Percentiles rank a stretch among this genome's conserved stretches.
phyloP scores from a whole-genome alignment of 805 yeast genomes.

The Ogataea philodendri region DNA sequence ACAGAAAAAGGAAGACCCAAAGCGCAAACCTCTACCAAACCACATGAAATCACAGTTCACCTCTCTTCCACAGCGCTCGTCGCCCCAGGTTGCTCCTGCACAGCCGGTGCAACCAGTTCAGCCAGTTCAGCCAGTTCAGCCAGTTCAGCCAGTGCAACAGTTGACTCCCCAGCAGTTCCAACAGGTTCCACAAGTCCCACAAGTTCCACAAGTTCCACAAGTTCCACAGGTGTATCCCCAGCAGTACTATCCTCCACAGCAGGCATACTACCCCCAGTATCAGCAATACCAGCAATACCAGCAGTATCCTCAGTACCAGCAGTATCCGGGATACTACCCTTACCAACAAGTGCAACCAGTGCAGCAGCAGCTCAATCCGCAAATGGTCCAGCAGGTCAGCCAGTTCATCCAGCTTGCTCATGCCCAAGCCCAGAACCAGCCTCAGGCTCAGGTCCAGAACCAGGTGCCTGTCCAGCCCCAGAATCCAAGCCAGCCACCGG shows the following conservation, averaged over 20 bases:
- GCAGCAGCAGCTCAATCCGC: constrained; percentile 14
- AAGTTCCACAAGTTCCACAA: constrained; percentile 2
- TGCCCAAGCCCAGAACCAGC: constrained; percentile 22
- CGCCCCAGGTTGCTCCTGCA: not conserved
- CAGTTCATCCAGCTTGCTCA: constrained; percentile 26
- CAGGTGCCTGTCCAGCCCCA: too few relatives aligned
- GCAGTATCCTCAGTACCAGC: constrained; percentile 11
- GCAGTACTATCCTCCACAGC: constrained; percentile 3
- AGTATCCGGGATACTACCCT: constrained; percentile 3
- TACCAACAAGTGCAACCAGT: constrained; percentile 6
- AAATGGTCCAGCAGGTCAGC: constrained; percentile 24
- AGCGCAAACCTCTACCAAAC: constrained; percentile 16
- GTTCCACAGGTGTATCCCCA: constrained; percentile 1
- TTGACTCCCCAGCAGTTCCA: not conserved
- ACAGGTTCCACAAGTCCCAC: constrained; percentile 7
- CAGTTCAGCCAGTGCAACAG: constrained; percentile 1
- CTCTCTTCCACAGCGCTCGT: constrained; percentile 16
- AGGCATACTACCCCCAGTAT: constrained; percentile 1
- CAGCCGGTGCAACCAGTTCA: constrained; percentile 7
- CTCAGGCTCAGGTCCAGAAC: constrained; percentile 10
- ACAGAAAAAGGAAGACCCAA: constrained; percentile 28
- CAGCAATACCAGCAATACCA: constrained; percentile 17
- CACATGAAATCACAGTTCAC: constrained; percentile 26
- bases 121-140: constrained; percentile 4
- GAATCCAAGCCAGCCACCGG: constrained; percentile 5